Percentiles rank a stretch among this genome's conserved stretches.
Evolutionary conservation across 805 yeast species (phyloP).

Genomic region (Yarrowia yakushimensis): DNA sequence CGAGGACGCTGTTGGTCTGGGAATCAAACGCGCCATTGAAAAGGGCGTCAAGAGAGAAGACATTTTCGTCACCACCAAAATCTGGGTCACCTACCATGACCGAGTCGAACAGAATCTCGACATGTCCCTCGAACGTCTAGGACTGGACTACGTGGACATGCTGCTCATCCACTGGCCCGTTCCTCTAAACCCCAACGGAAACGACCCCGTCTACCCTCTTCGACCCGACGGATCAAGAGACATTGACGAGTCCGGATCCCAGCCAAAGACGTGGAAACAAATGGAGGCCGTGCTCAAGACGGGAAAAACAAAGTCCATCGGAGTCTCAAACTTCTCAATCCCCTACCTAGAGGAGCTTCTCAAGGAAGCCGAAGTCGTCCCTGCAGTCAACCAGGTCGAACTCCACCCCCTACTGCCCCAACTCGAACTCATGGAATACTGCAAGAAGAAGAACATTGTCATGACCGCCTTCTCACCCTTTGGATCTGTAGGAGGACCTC

Average conservation of each 20-base stretch:
- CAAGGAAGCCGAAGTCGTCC: conserved; percentile 48
- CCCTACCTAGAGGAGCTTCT: conserved; percentile 52
- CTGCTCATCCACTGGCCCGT: conserved; percentile 69
- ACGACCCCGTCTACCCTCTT: conserved; percentile 37
- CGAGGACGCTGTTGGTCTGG: conserved; percentile 67
- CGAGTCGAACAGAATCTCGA: conserved; percentile 49
- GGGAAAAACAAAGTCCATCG: conserved; percentile 56
- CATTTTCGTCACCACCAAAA: conserved; percentile 62
- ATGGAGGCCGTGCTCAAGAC: conserved; percentile 55
- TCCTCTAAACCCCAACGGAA: conserved; percentile 34
- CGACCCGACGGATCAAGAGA: conserved; percentile 43
- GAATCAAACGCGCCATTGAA: conserved; percentile 43
- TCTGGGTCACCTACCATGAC: conserved; percentile 45
- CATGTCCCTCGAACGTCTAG: conserved; percentile 49
- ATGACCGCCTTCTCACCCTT: conserved; percentile 74
- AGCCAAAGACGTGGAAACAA: conserved; percentile 57
- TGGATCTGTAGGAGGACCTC: conserved; percentile 68
- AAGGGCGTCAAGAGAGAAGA: conserved; percentile 46
- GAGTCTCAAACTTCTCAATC: conserved; percentile 70
- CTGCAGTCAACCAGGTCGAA: conserved; percentile 75
- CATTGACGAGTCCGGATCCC: conserved; percentile 32
- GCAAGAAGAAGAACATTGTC: conserved; percentile 50
- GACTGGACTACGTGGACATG: conserved; percentile 60
- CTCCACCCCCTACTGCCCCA: conserved; percentile 72
- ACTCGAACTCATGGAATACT: conserved; percentile 51